Evolutionary conservation across 2,329 filamentous ascomycete genomes (phyloP), one percentile per base, ranked within the genome.

Genomic region (Sporothrix sp.): DNA sequence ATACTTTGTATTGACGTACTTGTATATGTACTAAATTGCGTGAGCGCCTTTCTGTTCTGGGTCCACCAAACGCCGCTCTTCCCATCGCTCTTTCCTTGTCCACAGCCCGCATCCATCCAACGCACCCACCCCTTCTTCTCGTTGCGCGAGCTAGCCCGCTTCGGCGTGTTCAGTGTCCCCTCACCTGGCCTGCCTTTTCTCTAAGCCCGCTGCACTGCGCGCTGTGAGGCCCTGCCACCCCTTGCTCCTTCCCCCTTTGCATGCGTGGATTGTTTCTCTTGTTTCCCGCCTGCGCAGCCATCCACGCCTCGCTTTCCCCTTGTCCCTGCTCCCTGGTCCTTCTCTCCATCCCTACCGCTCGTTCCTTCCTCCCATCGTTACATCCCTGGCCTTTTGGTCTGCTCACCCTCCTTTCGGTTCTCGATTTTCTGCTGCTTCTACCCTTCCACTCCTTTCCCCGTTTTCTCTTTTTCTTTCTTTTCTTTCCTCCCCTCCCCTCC

Each of bases 121-220:
- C 50, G 42, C 43, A 42, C 32, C 50, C 33, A 35, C 44, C 37
- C 37, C 36, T 35, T 37, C 43, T 35, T 43, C 27, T 16, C 37
- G n/a, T 21, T n/a, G n/a, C n/a, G n/a, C 28, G 30, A 37, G 25
- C 50, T 52, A 52, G 27, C 50, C 44, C 27, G 32, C 50, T 52
- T 48, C 37, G 32, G 50, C 37, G 30, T 39, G 18, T 39, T 27
- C 30, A 14, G 33, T 25, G 13, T 18, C 33, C 20, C 18, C 13
- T 40, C 23, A 28, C 37, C 28, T 40, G 30, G 20, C 7, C 9
- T 25, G 30, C n/a, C 20, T 20, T n/a, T 44, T 32, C 16, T 27
- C 39, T 18, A 40, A 18, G 35, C 16, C 23, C 20, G 11, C 20
- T 16, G 28, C 27, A 8, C 45, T n/a, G 23, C 25, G 28, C 21